Evolutionary conservation across 495 filamentous ascomycete species (phyloP).

Genomic region (Pyrenopolyporus hunteri): DNA sequence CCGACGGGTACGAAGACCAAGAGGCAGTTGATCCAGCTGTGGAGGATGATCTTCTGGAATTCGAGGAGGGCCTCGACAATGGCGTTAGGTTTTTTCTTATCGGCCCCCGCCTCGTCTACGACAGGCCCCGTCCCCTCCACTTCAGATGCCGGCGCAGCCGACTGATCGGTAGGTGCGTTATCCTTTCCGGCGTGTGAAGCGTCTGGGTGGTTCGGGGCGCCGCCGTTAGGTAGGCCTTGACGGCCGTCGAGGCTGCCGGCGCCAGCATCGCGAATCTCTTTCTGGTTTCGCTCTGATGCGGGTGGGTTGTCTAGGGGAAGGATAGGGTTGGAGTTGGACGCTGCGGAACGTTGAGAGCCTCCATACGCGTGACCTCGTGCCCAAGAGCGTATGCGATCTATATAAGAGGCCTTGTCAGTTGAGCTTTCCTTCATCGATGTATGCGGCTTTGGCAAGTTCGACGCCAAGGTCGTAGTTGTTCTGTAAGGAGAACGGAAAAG

Average conservation of each 20-base stretch:
- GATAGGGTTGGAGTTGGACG: constrained; percentile 41
- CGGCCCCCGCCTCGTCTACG: constrained; percentile 44
- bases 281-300: constrained; percentile 13
- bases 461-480: constrained; percentile 42
- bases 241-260: constrained; percentile 23
- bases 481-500: constrained; percentile 32
- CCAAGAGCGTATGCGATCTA: constrained; percentile 66
- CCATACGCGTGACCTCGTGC: constrained; percentile 61
- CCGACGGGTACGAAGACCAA: constrained; percentile 82
- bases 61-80: constrained; percentile 56
- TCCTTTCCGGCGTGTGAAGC: constrained; percentile 17
- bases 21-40: constrained; percentile 79
- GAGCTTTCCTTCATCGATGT: constrained; percentile 70
- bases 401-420: constrained; percentile 53
- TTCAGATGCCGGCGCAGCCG: constrained; percentile 53
- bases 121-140: constrained; percentile 63
- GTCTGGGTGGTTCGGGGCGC: constrained; percentile 4
- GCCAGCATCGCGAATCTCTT: constrained; percentile 39
- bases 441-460: constrained; percentile 40
- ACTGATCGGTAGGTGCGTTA: constrained; percentile 39
- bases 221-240: constrained; percentile 22
- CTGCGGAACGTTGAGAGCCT: constrained; percentile 50
- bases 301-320: constrained; percentile 45
- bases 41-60: constrained; percentile 61
- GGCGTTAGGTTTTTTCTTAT: constrained; percentile 53